These are phyloP conservation scores for Musa schizocarpa DNA, from an alignment of 176 grass and related monocot species.

Conservation along the genomic window DNA sequence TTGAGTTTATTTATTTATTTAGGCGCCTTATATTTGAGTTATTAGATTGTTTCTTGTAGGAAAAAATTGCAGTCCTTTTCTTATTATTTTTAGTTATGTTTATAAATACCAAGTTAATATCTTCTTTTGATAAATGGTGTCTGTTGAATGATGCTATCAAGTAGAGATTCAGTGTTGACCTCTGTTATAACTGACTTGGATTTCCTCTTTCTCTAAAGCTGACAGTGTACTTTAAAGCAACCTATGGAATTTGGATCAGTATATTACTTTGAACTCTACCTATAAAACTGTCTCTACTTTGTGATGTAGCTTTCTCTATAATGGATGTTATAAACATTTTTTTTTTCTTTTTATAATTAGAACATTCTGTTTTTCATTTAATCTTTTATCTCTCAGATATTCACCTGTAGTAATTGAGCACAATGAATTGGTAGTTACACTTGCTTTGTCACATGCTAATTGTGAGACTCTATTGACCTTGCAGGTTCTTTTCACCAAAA, in stretches of 20 bases:
- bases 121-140: background rate
- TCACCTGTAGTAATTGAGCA: background rate
- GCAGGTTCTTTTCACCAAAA: conserved; percentile 91
- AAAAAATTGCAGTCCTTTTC: too few relatives aligned
- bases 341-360: background rate
- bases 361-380: background rate
- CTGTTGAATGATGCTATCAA: background rate
- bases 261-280: background rate
- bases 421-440: background rate
- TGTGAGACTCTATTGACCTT: background rate
- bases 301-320: background rate
- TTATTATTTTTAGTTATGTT: background rate
- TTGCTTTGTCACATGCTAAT: background rate
- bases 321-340: background rate
- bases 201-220: background rate
- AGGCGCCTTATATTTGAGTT: too few relatives aligned
- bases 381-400: background rate
- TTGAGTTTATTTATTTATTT: too few relatives aligned
- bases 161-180: background rate
- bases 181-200: background rate
- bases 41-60: too few relatives aligned
- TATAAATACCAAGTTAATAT: background rate
- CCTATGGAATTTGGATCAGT: background rate
- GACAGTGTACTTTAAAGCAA: background rate
- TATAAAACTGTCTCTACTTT: background rate